Evolutionary conservation across 495 filamentous ascomycete species (phyloP).

Genomic region (Oleoguttula mirabilis): DNA sequence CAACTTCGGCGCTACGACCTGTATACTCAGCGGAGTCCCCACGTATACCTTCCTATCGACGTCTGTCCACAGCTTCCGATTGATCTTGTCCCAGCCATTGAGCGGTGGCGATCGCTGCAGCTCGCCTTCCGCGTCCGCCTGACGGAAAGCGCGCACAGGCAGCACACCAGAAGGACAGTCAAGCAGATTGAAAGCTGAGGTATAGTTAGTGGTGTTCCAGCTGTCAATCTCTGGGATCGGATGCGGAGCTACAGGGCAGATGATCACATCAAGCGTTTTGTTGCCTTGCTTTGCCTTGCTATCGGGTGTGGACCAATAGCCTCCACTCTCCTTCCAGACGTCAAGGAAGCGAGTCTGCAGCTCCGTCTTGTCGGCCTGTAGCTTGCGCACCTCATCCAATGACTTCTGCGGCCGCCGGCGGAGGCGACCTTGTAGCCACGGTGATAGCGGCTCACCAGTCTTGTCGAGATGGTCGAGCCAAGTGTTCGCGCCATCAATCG

Average conservation of each 20-base stretch:
- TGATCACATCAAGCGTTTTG: constrained; percentile 27
- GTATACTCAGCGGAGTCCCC: constrained; percentile 43
- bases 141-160: constrained; percentile 39
- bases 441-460: constrained; percentile 44
- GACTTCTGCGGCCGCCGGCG: constrained; percentile 32
- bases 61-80: constrained; percentile 47
- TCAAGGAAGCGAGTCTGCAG: constrained; percentile 43
- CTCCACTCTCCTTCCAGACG: constrained; percentile 38
- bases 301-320: constrained; percentile 5
- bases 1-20: constrained; percentile 48
- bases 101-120: constrained; percentile 30
- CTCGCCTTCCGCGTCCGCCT: constrained; percentile 40
- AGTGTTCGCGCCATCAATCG: constrained; percentile 39
- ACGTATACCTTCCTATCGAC: constrained; percentile 44
- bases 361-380: constrained; percentile 39
- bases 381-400: constrained; percentile 34
- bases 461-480: constrained; percentile 45
- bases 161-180: constrained; percentile 51
- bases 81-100: constrained; percentile 49
- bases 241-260: constrained; percentile 33
- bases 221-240: constrained; percentile 48
- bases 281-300: neutral
- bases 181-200: constrained; percentile 46
- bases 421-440: constrained; percentile 44
- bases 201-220: constrained; percentile 52